Conservation (phyloP, 2,329 filamentous ascomycete genomes). For the Diaporthe ilicicola region DNA sequence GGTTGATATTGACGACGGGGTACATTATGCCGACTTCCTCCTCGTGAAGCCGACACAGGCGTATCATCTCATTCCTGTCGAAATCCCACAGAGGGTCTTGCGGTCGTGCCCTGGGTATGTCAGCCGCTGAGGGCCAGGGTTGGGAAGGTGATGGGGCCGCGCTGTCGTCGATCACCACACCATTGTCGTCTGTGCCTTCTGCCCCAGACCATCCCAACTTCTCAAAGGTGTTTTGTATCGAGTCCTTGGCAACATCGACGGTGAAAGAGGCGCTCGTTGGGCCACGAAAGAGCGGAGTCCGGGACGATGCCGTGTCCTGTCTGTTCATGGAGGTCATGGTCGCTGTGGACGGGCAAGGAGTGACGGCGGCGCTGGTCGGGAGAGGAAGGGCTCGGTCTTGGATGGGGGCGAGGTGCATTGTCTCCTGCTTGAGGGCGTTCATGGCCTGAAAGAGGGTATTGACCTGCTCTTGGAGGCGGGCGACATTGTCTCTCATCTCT, state of each 20-base stretch:
- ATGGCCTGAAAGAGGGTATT: constrained; percentile 78
- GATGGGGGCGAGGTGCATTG: constrained; percentile 53
- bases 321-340: constrained; percentile 54
- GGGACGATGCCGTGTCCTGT: constrained; percentile 58
- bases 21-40: constrained; percentile 96
- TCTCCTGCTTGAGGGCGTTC: constrained; percentile 69
- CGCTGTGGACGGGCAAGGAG: constrained; percentile 52
- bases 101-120: constrained; percentile 31
- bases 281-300: constrained; percentile 74
- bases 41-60: constrained; percentile 81
- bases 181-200: constrained; percentile 70
- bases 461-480: constrained; percentile 83
- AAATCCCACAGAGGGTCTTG: constrained; percentile 84
- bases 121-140: constrained; percentile 35
- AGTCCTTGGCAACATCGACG: constrained; percentile 86
- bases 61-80: constrained; percentile 79
- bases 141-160: constrained; percentile 45
- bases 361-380: constrained; percentile 44
- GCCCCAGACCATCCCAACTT: constrained; percentile 71
- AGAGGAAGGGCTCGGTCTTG: constrained; percentile 51
- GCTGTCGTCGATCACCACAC: constrained; percentile 48
- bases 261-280: constrained; percentile 88
- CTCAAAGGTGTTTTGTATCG: constrained; percentile 75
- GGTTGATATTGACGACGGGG: constrained; percentile 80
- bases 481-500: constrained; percentile 78